Base-by-base conservation (phyloP, 2,329 filamentous ascomycete genomes). In the Alternaria triticina region DNA sequence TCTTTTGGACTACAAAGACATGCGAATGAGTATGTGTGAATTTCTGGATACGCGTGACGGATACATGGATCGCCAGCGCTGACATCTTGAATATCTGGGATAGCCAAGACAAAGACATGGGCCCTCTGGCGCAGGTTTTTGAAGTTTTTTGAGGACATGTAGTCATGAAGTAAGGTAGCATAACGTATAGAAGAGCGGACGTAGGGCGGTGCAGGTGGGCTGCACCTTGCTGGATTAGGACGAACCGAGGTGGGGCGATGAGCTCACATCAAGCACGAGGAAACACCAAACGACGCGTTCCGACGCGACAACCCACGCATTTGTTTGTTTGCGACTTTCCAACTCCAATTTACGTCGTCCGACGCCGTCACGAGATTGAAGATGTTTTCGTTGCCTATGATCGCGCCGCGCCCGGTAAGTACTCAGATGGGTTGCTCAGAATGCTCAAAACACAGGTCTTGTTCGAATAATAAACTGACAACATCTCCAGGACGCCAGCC, bases 401-500 rank as follows among this genome's bases (percentile, higher is more conserved):
- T 70, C 28, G 61, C 66, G 45, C 68, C 68, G 47, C 59, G 66
- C 30, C 61, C 68, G 13, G 68, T 70, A 64, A 47, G 68, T 62
- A 10, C 20, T 57, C 52, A 23, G n/a, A 30, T 20, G 17, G 23
- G 25, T 36, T 9, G 27, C 28, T 20, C 6, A 27, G 3, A 33
- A 5, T 28, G 12, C 54, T 33, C 25, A 17, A 46, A 25, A 56
- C 4, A 22, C 3, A 12, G n/a, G 40, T 6, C n/a, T 22, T 11
- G 3, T 23, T 11, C 57, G 25, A 49, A 17, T 8, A 57, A 23
- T 1, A 44, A 61, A 54, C 59, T 67, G n/a, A 65, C 55, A 20
- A 54, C 12, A 33, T 3, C 5, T 10, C n/a, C 43, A 78, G 76
- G 76, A 78, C 60, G 69, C 72, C 33, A 71, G 61, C 47, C 69